These are phyloP conservation scores for Salvia miltiorrhiza DNA, from an alignment of 257 asterid species.

Conservation along the genomic window DNA sequence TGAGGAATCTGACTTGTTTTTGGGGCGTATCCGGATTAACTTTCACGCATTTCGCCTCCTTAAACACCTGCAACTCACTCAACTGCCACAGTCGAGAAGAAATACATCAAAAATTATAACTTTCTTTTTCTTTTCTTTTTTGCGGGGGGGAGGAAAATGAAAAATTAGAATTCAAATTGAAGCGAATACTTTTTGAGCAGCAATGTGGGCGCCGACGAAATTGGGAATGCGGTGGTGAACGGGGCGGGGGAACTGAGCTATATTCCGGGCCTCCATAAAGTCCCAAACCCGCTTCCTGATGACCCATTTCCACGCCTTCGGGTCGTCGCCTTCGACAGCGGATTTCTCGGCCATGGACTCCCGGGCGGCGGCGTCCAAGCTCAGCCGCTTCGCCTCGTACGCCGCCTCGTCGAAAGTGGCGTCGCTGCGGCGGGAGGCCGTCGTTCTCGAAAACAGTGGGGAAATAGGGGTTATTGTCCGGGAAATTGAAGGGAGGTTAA, in stretches of 20 bases:
- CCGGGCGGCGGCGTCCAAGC: slow-evolving; percentile 73
- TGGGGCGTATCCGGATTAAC: slow-evolving; percentile 97
- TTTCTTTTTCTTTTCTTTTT: slow-evolving; percentile 33
- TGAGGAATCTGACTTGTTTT: slow-evolving; percentile 88
- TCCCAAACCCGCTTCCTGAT: slow-evolving; percentile 87
- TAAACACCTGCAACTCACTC: slow-evolving; percentile 70
- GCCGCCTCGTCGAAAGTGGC: slow-evolving; percentile 54
- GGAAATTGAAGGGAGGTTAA: slow-evolving; percentile 16
- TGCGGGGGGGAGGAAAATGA: not conserved
- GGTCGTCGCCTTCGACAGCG: slow-evolving; percentile 43
- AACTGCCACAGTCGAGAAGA: slow-evolving; percentile 37
- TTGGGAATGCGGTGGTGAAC: slow-evolving; percentile 96
- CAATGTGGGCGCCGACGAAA: slow-evolving; percentile 59
- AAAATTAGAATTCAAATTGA: not conserved
- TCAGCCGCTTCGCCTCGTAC: slow-evolving; percentile 77
- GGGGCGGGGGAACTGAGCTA: slow-evolving; percentile 91
- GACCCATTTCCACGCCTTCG: slow-evolving; percentile 89
- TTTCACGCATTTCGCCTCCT: slow-evolving; percentile 75
- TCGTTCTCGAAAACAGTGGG: slow-evolving; percentile 14
- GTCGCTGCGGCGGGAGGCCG: slow-evolving; percentile 31
- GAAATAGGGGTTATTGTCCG: not conserved
- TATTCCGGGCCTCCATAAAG: slow-evolving; percentile 73
- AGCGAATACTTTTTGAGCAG: slow-evolving; percentile 62
- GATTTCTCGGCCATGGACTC: slow-evolving; percentile 66
- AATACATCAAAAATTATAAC: not conserved